Percentiles rank a stretch among this genome's conserved stretches.
phyloP scores from a whole-genome alignment of 345 rosid genomes.

The Hibiscus tridactylites region DNA sequence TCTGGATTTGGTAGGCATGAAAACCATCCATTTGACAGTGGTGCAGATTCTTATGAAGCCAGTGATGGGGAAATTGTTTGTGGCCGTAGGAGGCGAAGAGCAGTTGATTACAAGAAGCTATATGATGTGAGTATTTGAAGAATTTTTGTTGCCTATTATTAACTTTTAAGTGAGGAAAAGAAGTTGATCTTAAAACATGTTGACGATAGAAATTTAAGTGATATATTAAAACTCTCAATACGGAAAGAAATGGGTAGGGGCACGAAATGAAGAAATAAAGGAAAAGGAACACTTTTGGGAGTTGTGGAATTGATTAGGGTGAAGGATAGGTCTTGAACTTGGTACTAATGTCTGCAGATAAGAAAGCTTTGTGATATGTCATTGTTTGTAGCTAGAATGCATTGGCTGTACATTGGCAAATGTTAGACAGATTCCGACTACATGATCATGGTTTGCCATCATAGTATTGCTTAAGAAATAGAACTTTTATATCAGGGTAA shows the following conservation, averaged over 20 bases:
- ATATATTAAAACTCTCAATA: background rate
- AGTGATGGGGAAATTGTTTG: slow-evolving; percentile 52
- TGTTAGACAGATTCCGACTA: no score
- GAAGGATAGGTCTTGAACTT: slow-evolving; percentile 1
- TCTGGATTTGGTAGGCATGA: slow-evolving; percentile 40
- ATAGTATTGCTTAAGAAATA: background rate
- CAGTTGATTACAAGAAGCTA: slow-evolving; percentile 79
- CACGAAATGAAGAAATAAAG: background rate
- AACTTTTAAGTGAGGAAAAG: background rate
- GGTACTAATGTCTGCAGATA: background rate
- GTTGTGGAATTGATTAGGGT: background rate
- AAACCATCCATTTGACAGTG: slow-evolving; percentile 32
- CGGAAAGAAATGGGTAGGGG: background rate
- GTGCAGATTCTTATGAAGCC: slow-evolving; percentile 42
- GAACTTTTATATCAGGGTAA: background rate
- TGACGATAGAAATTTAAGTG: background rate
- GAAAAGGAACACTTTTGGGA: background rate
- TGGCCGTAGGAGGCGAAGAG: slow-evolving; percentile 74
- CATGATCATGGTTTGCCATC: no score
- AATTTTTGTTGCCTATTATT: slow-evolving; percentile 1
- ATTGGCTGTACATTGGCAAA: no score
- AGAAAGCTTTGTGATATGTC: no score
- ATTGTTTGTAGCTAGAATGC: no score
- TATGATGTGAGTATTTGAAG: slow-evolving; percentile 58
- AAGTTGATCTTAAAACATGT: background rate